phyloP scores from a whole-genome alignment of 2,329 filamentous ascomycete species.

The Pseudogymnoascus sp. region DNA sequence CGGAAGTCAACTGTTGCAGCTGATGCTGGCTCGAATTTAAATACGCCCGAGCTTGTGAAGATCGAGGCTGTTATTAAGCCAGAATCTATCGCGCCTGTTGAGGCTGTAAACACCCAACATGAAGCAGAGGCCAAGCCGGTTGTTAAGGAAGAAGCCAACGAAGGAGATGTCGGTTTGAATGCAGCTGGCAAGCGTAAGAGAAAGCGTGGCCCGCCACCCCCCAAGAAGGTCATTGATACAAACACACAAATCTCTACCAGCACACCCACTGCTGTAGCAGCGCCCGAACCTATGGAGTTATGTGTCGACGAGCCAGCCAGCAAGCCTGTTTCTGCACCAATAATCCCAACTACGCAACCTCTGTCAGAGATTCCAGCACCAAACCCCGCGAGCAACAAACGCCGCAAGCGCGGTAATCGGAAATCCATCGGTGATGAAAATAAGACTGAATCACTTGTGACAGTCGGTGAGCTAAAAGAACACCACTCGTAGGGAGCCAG shows the following conservation, averaged over 20 bases:
- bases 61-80: not conserved
- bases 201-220: not conserved
- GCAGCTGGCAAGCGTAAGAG: not conserved
- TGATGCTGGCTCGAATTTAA: not conserved
- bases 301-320: not conserved
- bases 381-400: not conserved
- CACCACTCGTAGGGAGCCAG: conserved; percentile 30
- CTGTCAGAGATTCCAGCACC: not conserved
- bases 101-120: not conserved
- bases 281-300: not conserved
- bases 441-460: not conserved
- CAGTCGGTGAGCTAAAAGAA: conserved; percentile 22
- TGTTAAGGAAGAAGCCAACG: not conserved
- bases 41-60: not conserved
- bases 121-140: not conserved
- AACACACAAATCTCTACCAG: not conserved
- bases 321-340: not conserved
- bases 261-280: not conserved
- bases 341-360: not conserved
- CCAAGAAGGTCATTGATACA: not conserved
- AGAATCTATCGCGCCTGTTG: not conserved
- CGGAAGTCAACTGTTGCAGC: not conserved
- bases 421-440: not conserved
- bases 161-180: not conserved
- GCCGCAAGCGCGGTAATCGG: not conserved